These are phyloP conservation scores for Paecilomyces fulvus DNA, from an alignment of 2,329 filamentous ascomycete genomes.

Conservation along the genomic window DNA sequence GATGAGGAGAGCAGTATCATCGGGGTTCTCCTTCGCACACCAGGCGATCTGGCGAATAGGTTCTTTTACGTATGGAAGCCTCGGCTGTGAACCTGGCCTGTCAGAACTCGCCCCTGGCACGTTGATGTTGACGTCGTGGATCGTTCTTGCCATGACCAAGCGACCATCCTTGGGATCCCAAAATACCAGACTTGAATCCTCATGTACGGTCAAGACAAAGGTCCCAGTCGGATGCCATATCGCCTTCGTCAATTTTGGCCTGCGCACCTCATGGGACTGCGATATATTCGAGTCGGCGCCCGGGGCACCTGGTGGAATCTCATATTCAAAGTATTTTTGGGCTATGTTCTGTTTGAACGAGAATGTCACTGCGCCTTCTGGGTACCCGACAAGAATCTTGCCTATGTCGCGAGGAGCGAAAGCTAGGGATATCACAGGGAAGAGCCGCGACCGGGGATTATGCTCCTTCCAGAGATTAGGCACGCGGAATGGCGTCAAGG, in stretches of 20 bases:
- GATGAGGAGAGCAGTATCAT: constrained; percentile 82
- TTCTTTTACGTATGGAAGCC: constrained; percentile 54
- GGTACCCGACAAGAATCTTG: constrained; percentile 83
- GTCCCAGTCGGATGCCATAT: constrained; percentile 93
- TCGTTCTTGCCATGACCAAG: constrained; percentile 71
- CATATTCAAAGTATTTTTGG: constrained; percentile 73
- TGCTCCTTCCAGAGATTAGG: constrained; percentile 77
- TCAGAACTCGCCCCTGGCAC: constrained; percentile 46
- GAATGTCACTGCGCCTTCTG: constrained; percentile 78
- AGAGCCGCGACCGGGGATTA: constrained; percentile 57
- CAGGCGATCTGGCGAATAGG: constrained; percentile 74
- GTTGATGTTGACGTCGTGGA: constrained; percentile 66
- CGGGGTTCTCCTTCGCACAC: constrained; percentile 90
- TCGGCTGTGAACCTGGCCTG: constrained; percentile 36
- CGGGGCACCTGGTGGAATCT: constrained; percentile 69
- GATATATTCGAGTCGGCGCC: constrained; percentile 64
- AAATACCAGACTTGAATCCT: constrained; percentile 84
- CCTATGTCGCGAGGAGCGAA: constrained; percentile 90
- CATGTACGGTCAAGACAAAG: constrained; percentile 77
- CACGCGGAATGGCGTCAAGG: constrained; percentile 67
- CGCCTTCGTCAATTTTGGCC: constrained; percentile 70
- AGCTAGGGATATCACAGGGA: constrained; percentile 65
- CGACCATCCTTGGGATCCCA: constrained; percentile 90
- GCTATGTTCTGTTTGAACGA: constrained; percentile 87
- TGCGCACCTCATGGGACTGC: constrained; percentile 53